These are phyloP conservation scores for Apophysomyces trapeziformis DNA, from an alignment of 371 early-diverging fungal species.

Conservation along the genomic window DNA sequence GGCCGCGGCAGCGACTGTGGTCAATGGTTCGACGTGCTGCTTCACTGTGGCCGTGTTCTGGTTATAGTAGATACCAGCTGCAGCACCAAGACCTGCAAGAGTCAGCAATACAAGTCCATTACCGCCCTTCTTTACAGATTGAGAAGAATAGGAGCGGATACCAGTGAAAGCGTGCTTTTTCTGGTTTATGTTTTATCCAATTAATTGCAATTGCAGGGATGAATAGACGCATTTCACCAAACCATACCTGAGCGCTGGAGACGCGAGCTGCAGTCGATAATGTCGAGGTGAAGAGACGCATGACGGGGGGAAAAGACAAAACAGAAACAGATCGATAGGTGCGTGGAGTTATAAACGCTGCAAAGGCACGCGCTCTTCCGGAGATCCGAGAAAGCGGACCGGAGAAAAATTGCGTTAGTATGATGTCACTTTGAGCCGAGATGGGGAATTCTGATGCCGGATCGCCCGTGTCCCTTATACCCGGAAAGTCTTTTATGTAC, in stretches of 20 bases:
- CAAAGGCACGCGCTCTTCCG: no score
- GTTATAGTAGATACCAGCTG: constrained; percentile 51
- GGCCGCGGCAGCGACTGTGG: constrained; percentile 28
- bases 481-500: no score
- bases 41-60: constrained; percentile 27
- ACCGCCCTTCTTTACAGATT: constrained; percentile 31
- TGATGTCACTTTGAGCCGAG: no score
- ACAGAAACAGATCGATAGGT: background rate
- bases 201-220: background rate
- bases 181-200: background rate
- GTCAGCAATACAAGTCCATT: constrained; percentile 38
- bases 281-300: constrained; percentile 38
- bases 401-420: no score
- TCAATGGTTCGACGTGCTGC: constrained; percentile 5
- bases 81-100: constrained; percentile 41
- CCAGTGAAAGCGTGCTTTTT: constrained; percentile 10
- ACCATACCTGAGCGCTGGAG: constrained; percentile 16
- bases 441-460: no score
- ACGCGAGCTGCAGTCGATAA: constrained; percentile 31
- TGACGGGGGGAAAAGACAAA: constrained; percentile 13
- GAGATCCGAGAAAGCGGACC: no score
- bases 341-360: no score
- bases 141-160: constrained; percentile 29
- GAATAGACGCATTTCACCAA: constrained; percentile 4
- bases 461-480: no score